phyloP scores from a whole-genome alignment of 2,329 filamentous ascomycete genomes.

The Penicillium sp. region DNA sequence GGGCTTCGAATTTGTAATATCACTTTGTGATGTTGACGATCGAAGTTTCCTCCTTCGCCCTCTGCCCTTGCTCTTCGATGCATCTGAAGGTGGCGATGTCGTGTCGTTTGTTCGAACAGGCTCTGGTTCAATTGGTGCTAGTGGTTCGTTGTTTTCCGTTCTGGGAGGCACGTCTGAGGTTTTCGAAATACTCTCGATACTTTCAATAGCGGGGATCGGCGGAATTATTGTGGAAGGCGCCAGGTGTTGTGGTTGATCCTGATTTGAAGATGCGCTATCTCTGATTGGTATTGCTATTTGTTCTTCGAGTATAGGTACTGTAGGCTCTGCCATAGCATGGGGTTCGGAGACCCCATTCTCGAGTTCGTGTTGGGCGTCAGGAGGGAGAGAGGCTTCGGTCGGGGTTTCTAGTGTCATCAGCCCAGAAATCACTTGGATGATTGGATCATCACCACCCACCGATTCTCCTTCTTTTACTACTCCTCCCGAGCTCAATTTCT shows the following conservation, averaged over 20 bases:
- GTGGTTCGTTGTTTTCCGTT: not conserved
- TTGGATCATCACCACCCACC: slow-evolving; percentile 28
- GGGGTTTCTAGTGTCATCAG: slow-evolving; percentile 8
- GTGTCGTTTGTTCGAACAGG: slow-evolving; percentile 12
- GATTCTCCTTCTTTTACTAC: slow-evolving; percentile 40
- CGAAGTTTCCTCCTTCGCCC: slow-evolving; percentile 12
- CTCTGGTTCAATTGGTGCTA: slow-evolving; percentile 3
- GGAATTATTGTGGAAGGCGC: not conserved
- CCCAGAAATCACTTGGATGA: not conserved
- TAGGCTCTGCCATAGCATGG: not conserved
- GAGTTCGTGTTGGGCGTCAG: not conserved
- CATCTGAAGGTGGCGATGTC: slow-evolving; percentile 12
- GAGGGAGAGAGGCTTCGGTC: not conserved
- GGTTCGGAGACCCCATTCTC: not conserved
- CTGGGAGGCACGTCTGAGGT: not conserved
- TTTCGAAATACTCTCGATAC: not conserved
- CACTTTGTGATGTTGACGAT: slow-evolving; percentile 11
- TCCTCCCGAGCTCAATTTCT: slow-evolving; percentile 30
- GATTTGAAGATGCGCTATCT: not conserved
- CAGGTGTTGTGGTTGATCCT: not conserved
- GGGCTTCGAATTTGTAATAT: slow-evolving; percentile 3
- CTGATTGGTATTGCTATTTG: slow-evolving; percentile 8
- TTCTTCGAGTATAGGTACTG: not conserved
- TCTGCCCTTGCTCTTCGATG: slow-evolving; percentile 16
- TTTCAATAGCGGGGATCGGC: not conserved